A percentile compares a stretch with the other conserved stretches of the same genome.
These are phyloP conservation scores for Phaeosphaeriaceae sp. DNA, from an alignment of 2,329 filamentous ascomycete genomes.

Conservation along the genomic window DNA sequence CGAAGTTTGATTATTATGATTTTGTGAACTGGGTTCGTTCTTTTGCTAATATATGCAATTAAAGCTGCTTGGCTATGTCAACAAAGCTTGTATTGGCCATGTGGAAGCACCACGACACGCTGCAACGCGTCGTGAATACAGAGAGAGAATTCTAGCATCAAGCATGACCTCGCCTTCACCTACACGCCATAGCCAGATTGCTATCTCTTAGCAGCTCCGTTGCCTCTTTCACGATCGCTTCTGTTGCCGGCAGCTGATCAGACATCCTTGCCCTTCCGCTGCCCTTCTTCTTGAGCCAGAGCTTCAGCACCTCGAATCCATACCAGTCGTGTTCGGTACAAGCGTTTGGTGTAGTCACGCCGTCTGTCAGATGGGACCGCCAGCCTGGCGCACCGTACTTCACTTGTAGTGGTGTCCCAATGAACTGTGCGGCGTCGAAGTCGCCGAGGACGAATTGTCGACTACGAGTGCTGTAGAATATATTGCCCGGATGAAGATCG, in stretches of 20 bases:
- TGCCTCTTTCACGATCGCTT: background rate
- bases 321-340: background rate
- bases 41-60: no score
- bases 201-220: background rate
- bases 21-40: no score
- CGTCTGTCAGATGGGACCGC: background rate
- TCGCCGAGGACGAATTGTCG: slow-evolving; percentile 1
- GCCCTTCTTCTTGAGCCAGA: background rate
- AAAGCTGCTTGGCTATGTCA: no score
- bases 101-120: no score
- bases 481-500: background rate
- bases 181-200: background rate
- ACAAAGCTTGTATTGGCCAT: no score
- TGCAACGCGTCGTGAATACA: no score
- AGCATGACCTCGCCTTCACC: background rate
- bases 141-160: no score
- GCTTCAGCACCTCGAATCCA: background rate
- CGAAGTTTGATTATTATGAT: no score
- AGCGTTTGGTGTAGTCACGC: background rate
- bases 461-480: background rate
- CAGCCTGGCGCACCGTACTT: background rate
- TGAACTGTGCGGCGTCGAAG: background rate
- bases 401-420: background rate
- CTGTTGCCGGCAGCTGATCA: background rate
- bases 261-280: background rate